Evolutionary conservation across 202 grass and related monocot genomes (phyloP).

Genomic region (Panicum virgatum): DNA sequence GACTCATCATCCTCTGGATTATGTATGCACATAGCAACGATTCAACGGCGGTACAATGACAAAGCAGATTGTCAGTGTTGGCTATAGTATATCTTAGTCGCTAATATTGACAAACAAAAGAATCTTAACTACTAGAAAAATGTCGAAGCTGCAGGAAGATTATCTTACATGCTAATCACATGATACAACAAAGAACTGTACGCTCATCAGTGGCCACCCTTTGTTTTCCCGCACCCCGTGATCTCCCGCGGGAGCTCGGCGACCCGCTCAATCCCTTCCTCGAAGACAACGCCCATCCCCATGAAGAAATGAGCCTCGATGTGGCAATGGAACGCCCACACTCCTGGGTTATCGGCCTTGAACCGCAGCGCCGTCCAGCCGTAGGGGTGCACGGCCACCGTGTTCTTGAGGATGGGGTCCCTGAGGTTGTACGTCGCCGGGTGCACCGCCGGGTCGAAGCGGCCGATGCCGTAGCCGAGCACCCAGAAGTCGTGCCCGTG

Average conservation of each 20-base stretch:
- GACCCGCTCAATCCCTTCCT: slow-evolving; percentile 64
- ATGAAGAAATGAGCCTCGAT: slow-evolving; percentile 87
- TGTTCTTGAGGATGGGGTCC: slow-evolving; percentile 75
- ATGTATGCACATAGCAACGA: no score
- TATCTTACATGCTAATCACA: no score
- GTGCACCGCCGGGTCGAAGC: slow-evolving; percentile 52
- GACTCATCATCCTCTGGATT: no score
- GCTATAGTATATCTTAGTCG: no score
- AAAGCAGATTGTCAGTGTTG: no score
- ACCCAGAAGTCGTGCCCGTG: slow-evolving; percentile 94
- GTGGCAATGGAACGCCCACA: slow-evolving; percentile 89
- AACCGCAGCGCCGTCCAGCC: slow-evolving; percentile 82
- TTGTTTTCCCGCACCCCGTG: slow-evolving; percentile 59
- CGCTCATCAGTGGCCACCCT: slow-evolving; percentile 5
- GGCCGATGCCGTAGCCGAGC: slow-evolving; percentile 59
- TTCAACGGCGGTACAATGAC: no score
- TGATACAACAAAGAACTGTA: not conserved
- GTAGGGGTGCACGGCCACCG: slow-evolving; percentile 59
- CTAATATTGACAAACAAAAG: no score
- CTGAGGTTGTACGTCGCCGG: slow-evolving; percentile 53
- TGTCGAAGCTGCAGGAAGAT: no score
- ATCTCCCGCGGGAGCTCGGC: slow-evolving; percentile 43
- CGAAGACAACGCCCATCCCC: slow-evolving; percentile 84
- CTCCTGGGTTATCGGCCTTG: slow-evolving; percentile 69
- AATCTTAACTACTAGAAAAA: no score